phyloP scores from a whole-genome alignment of 192 early-diverging fungal genomes.

The Cladochytrium replicatum region DNA sequence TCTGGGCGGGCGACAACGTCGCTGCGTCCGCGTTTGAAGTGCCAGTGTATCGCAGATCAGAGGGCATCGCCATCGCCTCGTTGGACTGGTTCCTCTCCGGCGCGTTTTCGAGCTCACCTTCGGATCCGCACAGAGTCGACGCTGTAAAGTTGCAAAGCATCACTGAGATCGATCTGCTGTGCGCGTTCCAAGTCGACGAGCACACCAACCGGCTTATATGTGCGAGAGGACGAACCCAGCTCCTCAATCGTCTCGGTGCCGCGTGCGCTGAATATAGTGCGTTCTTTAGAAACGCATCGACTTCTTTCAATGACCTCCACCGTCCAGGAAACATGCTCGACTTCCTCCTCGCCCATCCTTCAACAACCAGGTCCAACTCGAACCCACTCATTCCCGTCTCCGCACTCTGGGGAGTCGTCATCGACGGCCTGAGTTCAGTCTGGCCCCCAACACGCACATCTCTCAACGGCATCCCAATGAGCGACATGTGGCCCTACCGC shows the following conservation, averaged over 20 bases:
- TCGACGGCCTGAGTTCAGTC: conserved; percentile 65
- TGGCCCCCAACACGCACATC: conserved; percentile 78
- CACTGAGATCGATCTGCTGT: conserved; percentile 33
- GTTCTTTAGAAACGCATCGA: conserved; percentile 38
- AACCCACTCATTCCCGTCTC: conserved; percentile 50
- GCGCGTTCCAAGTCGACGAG: conserved; percentile 70
- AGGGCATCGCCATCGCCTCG: conserved; percentile 79
- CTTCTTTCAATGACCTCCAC: conserved; percentile 47
- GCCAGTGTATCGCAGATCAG: conserved; percentile 55
- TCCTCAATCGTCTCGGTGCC: conserved; percentile 59
- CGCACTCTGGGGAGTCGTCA: conserved; percentile 67
- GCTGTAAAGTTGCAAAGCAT: conserved; percentile 43
- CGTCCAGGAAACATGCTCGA: conserved; percentile 82
- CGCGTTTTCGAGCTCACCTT: conserved; percentile 54
- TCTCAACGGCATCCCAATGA: conserved; percentile 65
- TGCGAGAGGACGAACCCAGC: conserved; percentile 58
- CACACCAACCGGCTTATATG: conserved; percentile 76
- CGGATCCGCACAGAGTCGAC: conserved; percentile 57
- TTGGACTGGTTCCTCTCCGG: conserved; percentile 66
- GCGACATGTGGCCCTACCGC: conserved; percentile 83
- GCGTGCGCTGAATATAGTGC: too few species aligned
- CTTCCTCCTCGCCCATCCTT: conserved; percentile 56
- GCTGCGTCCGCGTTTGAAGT: too few species aligned
- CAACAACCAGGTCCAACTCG: too few species aligned
- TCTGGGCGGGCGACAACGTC: neutral